Base-by-base conservation (phyloP, 768 basidiomycete species). In the Phaeotremella fagi region DNA sequence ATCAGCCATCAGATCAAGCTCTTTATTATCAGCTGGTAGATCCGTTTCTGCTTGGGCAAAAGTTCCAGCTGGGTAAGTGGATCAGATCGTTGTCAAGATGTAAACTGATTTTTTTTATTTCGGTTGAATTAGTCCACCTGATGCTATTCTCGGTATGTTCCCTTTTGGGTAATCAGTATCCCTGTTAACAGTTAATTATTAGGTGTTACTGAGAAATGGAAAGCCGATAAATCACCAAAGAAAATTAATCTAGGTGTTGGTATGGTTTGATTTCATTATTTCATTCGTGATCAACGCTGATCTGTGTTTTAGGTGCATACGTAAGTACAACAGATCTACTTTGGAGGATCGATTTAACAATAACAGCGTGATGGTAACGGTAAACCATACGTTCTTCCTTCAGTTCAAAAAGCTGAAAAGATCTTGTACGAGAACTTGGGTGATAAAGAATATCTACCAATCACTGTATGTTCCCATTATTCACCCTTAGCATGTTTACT, bases 231-330 rank as follows among this genome's bases (percentile, higher is more conserved):
- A 66, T 82, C 87, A 73, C 78, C 86, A 16, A 83, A 84, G 60
- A 98, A 98, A 76, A 91, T 99, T 68, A 99, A 98, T 77, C 80
- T 99, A 54, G 95, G 95, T 70, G 95, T 97, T 64, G 95, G 95
- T 68, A 88, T 79, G 16, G 35, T 27, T 23, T 16, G 15, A 6
- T 37, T 20, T 41, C 25, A 37, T 41, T 16, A 48, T 29, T 14
- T 6, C 24, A 29, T 33, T 7, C n/a, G 18, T 26, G 15, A 3
- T 16, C 24, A 18, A 9, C 25, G 29, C 28, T 14, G 15, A 4
- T 31, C 23, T 28, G 16, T 18, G 23, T 35, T 16, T 27, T 47
- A 70, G 68, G 68, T 37, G 68, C 68, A 1, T 70, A 70, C 53
- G 68, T 70, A 55, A 70, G 68, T 55, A 16, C 1, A 15, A 16